Evolutionary conservation across 2,329 filamentous ascomycete genomes (phyloP).

Genomic region (Sphaerulina musiva): DNA sequence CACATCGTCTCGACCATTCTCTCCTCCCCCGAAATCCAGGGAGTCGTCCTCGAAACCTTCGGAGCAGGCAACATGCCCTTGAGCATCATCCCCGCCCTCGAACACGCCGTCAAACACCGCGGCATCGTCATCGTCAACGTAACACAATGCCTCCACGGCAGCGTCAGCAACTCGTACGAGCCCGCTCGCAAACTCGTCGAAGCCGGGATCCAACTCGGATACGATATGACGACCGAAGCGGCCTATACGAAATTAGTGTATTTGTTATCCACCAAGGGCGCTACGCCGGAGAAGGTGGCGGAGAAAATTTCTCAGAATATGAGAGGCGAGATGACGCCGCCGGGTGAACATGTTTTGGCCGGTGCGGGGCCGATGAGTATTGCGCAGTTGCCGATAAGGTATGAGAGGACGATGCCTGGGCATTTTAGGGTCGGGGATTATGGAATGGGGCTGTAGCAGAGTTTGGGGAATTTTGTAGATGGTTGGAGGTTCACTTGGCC

Average conservation of each 20-base stretch:
- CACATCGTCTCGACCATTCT: conserved; percentile 81
- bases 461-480: background rate
- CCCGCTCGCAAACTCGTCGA: conserved; percentile 61
- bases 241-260: conserved; percentile 88
- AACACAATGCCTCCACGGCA: conserved; percentile 61
- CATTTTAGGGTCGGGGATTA: conserved; percentile 1
- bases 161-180: conserved; percentile 37
- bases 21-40: conserved; percentile 62
- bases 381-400: conserved; percentile 22
- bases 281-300: conserved; percentile 59
- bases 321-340: conserved; percentile 70
- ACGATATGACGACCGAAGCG: conserved; percentile 83
- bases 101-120: conserved; percentile 60
- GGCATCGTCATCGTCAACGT: conserved; percentile 86
- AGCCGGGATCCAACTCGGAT: conserved; percentile 80
- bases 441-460: conserved; percentile 3
- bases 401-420: conserved; percentile 22
- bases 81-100: conserved; percentile 61
- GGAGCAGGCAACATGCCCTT: conserved; percentile 88
- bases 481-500: no score
- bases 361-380: conserved; percentile 18
- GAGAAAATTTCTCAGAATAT: conserved; percentile 67
- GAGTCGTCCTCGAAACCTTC: conserved; percentile 84
- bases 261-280: conserved; percentile 51
- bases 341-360: conserved; percentile 2